Conservation (phyloP, 2,329 filamentous ascomycete genomes). For the Alternaria gaisen region DNA sequence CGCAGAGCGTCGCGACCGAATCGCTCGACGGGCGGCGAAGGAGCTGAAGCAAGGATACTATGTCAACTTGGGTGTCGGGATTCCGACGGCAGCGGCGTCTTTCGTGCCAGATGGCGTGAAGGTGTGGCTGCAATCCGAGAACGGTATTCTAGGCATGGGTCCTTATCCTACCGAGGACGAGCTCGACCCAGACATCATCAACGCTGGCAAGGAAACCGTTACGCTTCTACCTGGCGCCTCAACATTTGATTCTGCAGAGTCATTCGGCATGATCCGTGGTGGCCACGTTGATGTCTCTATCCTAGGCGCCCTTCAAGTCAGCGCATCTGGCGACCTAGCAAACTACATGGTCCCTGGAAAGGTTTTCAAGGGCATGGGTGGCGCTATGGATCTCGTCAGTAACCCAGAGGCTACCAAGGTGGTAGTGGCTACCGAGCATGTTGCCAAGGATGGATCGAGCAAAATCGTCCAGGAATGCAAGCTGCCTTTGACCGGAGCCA, state of each 20-base stretch:
- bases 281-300: slow-evolving; percentile 89
- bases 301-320: slow-evolving; percentile 89
- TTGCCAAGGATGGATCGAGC: slow-evolving; percentile 87
- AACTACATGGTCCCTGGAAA: slow-evolving; percentile 95
- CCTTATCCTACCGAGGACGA: slow-evolving; percentile 65
- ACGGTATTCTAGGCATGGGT: slow-evolving; percentile 58
- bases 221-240: slow-evolving; percentile 82
- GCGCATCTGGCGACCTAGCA: slow-evolving; percentile 78
- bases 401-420: slow-evolving; percentile 86
- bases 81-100: slow-evolving; percentile 87
- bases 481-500: slow-evolving; percentile 50
- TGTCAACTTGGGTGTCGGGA: slow-evolving; percentile 89
- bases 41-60: slow-evolving; percentile 97
- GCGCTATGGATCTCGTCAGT: slow-evolving; percentile 88
- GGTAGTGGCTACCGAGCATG: slow-evolving; percentile 93
- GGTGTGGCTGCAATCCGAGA: slow-evolving; percentile 67
- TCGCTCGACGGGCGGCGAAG: slow-evolving; percentile 83
- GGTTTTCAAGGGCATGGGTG: slow-evolving; percentile 86
- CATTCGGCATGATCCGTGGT: slow-evolving; percentile 91
- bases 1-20: slow-evolving; percentile 69
- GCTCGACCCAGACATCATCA: slow-evolving; percentile 89
- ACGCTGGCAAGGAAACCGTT: slow-evolving; percentile 92
- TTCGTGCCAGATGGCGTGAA: slow-evolving; percentile 70
- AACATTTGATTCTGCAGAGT: slow-evolving; percentile 86
- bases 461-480: slow-evolving; percentile 80